Percentiles rank a stretch among this genome's conserved stretches.
phyloP scores from a whole-genome alignment of 164 flowering plant genomes.

The Houttuynia cordata region DNA sequence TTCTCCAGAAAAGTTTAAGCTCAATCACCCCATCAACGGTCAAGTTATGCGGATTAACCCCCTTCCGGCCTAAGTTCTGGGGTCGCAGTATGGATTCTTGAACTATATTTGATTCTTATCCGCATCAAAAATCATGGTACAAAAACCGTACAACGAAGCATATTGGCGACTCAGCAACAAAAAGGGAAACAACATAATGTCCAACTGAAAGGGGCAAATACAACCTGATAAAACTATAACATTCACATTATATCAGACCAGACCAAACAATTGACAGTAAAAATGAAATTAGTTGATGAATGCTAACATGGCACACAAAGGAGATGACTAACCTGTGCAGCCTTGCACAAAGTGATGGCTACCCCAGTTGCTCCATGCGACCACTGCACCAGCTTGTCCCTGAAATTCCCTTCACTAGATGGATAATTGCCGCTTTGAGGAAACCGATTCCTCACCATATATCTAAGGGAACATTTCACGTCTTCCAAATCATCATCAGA shows the following conservation, averaged over 20 bases:
- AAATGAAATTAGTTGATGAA: not conserved
- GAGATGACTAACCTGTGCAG: constrained; percentile 46
- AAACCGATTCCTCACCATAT: constrained; percentile 70
- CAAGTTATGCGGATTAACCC: no score
- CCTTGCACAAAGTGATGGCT: constrained; percentile 66
- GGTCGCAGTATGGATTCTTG: no score
- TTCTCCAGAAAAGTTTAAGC: no score
- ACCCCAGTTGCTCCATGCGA: constrained; percentile 79
- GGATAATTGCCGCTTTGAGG: constrained; percentile 81
- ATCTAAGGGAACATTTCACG: constrained; percentile 64
- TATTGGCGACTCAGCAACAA: no score
- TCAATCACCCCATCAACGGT: no score
- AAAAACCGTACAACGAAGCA: no score
- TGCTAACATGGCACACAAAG: not conserved
- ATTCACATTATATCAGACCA: not conserved
- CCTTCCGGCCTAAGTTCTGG: no score
- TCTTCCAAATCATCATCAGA: constrained; percentile 43
- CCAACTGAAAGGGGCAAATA: no score
- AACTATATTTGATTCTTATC: no score
- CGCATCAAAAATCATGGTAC: no score
- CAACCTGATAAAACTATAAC: no score
- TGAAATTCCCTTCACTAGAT: constrained; percentile 60
- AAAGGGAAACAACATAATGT: no score
- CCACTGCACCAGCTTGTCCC: constrained; percentile 87
- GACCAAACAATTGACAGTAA: not conserved